Evolutionary conservation across 257 asterid species (phyloP).

Genomic region (Ophiorrhiza pumila): DNA sequence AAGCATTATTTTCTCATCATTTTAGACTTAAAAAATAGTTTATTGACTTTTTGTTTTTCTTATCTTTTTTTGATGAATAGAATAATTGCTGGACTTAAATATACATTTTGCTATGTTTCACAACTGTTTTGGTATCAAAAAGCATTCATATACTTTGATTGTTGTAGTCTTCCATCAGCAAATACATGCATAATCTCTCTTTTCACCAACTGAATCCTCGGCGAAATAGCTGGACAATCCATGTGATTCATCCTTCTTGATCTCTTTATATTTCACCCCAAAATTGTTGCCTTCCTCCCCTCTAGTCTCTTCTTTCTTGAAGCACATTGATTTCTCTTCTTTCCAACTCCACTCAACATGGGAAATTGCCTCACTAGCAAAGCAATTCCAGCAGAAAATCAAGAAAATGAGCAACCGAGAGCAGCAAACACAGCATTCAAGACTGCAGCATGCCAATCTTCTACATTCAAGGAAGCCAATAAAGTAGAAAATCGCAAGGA

Average conservation of each 20-base stretch:
- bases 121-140: conserved; percentile 4
- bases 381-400: neutral
- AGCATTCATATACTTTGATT: neutral
- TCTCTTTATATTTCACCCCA: conserved; percentile 7
- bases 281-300: neutral
- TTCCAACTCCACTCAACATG: neutral
- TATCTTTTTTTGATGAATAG: neutral
- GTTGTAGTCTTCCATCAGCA: neutral
- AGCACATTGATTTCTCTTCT: neutral
- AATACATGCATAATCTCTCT: conserved; percentile 7
- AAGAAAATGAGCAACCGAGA: neutral
- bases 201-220: conserved; percentile 6
- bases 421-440: neutral
- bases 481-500: neutral
- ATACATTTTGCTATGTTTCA: neutral
- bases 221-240: conserved; percentile 16
- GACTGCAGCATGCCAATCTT: neutral
- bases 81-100: neutral
- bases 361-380: conserved; percentile 18
- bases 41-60: no score
- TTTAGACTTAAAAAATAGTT: no score
- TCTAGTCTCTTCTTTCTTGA: no score
- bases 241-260: conserved; percentile 10
- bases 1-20: no score
- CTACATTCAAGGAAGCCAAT: neutral